phyloP scores from a whole-genome alignment of 306 rosid genomes.

The Hylodesmum podocarpum region DNA sequence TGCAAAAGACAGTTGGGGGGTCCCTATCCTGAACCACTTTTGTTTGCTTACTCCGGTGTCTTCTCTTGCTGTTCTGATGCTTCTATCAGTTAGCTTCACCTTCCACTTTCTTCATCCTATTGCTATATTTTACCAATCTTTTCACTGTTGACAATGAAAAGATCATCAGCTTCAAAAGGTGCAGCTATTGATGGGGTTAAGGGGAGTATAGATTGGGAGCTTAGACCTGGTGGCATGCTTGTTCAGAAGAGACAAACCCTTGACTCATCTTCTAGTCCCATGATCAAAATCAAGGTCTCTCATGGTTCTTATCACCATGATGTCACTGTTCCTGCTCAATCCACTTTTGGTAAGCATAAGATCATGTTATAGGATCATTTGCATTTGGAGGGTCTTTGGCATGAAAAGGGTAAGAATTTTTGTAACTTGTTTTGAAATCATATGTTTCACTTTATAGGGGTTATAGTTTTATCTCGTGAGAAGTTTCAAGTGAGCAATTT shows the following conservation, averaged over 20 bases:
- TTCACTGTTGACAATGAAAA: slow-evolving; percentile 49
- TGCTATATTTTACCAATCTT: slow-evolving; percentile 27
- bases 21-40: slow-evolving; percentile 46
- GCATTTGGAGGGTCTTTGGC: slow-evolving; percentile 8
- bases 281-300: slow-evolving; percentile 66
- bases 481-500: slow-evolving; percentile 13
- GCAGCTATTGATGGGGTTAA: slow-evolving; percentile 25
- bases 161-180: slow-evolving; percentile 40
- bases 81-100: slow-evolving; percentile 32
- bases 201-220: slow-evolving; percentile 64
- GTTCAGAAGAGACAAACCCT: slow-evolving; percentile 64
- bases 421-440: background rate
- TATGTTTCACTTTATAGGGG: slow-evolving; percentile 16
- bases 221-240: slow-evolving; percentile 78
- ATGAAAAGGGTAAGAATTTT: slow-evolving; percentile 8
- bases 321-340: slow-evolving; percentile 48
- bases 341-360: slow-evolving; percentile 59
- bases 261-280: slow-evolving; percentile 41
- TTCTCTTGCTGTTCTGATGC: slow-evolving; percentile 17
- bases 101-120: slow-evolving; percentile 28
- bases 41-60: slow-evolving; percentile 50
- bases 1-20: slow-evolving; percentile 40
- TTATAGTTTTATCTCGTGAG: background rate
- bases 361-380: background rate
- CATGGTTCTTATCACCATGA: slow-evolving; percentile 59